These are phyloP conservation scores for Acarospora socialis DNA, from an alignment of 2,329 filamentous ascomycete genomes.

Conservation along the genomic window DNA sequence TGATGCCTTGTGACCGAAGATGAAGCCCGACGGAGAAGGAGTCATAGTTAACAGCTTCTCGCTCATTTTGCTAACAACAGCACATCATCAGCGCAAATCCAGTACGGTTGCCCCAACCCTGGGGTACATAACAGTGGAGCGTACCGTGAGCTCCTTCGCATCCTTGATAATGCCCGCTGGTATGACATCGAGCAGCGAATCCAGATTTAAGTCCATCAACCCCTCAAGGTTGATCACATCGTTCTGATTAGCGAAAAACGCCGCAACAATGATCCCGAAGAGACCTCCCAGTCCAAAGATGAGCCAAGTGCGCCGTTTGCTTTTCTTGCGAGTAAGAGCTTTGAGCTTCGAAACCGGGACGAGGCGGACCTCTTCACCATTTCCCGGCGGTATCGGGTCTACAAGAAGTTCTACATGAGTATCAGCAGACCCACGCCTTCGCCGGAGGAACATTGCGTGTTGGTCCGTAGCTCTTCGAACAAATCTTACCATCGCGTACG, in stretches of 20 bases:
- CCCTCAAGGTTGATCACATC: conserved; percentile 78
- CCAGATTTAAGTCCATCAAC: conserved; percentile 58
- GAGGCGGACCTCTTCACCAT: conserved; percentile 33
- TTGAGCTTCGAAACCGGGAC: conserved; percentile 37
- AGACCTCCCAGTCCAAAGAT: conserved; percentile 79
- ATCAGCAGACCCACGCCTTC: conserved; percentile 10
- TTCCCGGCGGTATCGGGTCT: no score
- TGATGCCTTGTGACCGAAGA: conserved; percentile 63
- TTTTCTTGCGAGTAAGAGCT: conserved; percentile 27
- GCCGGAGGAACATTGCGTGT: conserved; percentile 11
- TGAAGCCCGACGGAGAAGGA: conserved; percentile 83
- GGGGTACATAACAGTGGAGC: conserved; percentile 15
- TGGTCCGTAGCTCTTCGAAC: conserved; percentile 10
- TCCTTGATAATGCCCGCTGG: conserved; percentile 76
- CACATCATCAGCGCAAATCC: conserved; percentile 10
- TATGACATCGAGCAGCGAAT: conserved; percentile 72
- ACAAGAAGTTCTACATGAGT: no score
- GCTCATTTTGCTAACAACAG: conserved; percentile 56
- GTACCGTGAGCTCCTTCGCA: conserved; percentile 68
- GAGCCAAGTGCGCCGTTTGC: conserved; percentile 63
- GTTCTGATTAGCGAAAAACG: conserved; percentile 79
- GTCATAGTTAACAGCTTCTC: conserved; percentile 80
- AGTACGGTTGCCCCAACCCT: no score
- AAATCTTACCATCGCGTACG: conserved; percentile 2
- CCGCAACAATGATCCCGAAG: conserved; percentile 77